Percentiles rank a stretch among this genome's conserved stretches.
phyloP scores from a whole-genome alignment of 257 asterid genomes.

The Datura wrightii region DNA sequence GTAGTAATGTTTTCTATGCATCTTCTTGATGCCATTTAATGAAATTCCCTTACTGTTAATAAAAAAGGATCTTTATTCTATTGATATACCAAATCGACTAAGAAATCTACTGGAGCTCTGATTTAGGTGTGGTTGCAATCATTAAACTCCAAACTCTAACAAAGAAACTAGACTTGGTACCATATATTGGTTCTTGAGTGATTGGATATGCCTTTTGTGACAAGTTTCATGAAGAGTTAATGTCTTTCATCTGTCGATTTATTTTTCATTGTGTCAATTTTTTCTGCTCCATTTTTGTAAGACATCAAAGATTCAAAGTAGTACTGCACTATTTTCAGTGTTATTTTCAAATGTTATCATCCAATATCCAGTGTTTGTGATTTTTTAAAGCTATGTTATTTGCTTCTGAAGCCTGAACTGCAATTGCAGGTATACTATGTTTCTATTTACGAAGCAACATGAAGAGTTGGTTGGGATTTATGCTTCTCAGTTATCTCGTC shows the following conservation, averaged over 20 bases:
- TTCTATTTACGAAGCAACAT: conserved; percentile 81
- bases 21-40: too few species aligned
- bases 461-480: conserved; percentile 96
- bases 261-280: neutral
- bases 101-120: neutral
- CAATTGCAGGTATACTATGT: conserved; percentile 89
- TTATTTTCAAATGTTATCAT: neutral
- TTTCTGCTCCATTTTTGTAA: neutral
- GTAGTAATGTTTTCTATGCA: too few species aligned
- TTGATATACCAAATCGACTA: neutral
- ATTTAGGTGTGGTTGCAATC: neutral
- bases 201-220: neutral
- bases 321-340: conserved; percentile 15
- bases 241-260: neutral
- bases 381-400: neutral
- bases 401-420: conserved; percentile 29
- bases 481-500: conserved; percentile 94
- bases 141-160: neutral
- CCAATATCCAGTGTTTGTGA: neutral
- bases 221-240: neutral
- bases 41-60: too few species aligned
- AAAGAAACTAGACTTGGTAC: neutral
- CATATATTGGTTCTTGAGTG: neutral
- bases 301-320: neutral
- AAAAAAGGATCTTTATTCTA: neutral